Percentiles rank a stretch among this genome's conserved stretches.
phyloP scores from a whole-genome alignment of 495 filamentous ascomycete species.

The Neurospora sp. region DNA sequence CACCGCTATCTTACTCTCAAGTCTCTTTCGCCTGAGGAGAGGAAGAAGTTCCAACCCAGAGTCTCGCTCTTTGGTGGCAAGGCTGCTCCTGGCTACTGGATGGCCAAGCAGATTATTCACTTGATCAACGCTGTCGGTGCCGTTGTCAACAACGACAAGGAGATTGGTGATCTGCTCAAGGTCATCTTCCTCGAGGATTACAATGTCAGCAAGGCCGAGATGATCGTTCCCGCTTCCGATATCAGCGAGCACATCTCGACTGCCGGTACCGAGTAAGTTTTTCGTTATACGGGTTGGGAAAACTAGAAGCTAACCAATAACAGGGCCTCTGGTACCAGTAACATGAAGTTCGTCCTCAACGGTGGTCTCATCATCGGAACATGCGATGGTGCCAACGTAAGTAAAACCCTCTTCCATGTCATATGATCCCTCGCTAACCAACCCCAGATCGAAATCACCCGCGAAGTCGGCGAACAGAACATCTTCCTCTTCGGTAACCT shows the following conservation, averaged over 20 bases:
- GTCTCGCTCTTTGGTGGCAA: slow-evolving; percentile 98
- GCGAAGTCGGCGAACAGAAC: slow-evolving; percentile 89
- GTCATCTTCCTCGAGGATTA: slow-evolving; percentile 97
- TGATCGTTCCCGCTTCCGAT: slow-evolving; percentile 89
- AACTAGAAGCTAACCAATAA: slow-evolving; percentile 6
- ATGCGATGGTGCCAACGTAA: slow-evolving; percentile 93
- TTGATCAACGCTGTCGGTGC: slow-evolving; percentile 84
- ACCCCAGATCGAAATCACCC: slow-evolving; percentile 85
- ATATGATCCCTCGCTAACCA: slow-evolving; percentile 1
- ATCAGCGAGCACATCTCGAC: slow-evolving; percentile 98
- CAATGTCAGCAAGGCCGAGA: slow-evolving; percentile 98
- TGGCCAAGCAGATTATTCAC: slow-evolving; percentile 98
- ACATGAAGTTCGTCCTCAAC: slow-evolving; percentile 99
- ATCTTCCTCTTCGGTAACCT: slow-evolving; percentile 98
- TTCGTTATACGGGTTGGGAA: slow-evolving; percentile 35
- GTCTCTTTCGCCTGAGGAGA: slow-evolving; percentile 67
- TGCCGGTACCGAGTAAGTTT: slow-evolving; percentile 74
- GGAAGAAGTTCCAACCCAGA: slow-evolving; percentile 80
- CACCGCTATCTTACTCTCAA: slow-evolving; percentile 90
- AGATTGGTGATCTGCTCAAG: slow-evolving; percentile 90
- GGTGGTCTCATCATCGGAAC: slow-evolving; percentile 96
- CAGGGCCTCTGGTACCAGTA: slow-evolving; percentile 51
- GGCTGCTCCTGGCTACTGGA: slow-evolving; percentile 97
- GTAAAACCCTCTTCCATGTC: slow-evolving; percentile 14
- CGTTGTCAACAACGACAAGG: slow-evolving; percentile 86